Evolutionary conservation across 805 yeast species (phyloP), one percentile per base, ranked within the genome.

Genomic region (Tetrapisispora pingtungensis): DNA sequence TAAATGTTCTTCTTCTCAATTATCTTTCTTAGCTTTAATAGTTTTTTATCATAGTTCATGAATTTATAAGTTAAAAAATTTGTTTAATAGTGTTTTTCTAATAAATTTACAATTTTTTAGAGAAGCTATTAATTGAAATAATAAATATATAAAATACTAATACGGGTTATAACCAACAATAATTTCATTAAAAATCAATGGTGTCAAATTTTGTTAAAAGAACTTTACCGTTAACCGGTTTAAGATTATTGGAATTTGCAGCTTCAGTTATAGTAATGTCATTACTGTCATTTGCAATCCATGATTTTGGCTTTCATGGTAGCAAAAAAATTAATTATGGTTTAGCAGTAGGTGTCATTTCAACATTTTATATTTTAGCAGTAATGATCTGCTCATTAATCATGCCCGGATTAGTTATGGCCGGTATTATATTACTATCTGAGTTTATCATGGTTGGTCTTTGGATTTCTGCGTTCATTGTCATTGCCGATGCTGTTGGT

Each of bases 401-500:
- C 12, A 13, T 37, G 0, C 58, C 61, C 18, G 31, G 46, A 4
- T 34, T 54, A 14, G 49, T 62, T 12, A 42, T 55, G 20, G 54
- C 60, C 8, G 67, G 66, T 33, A 45, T 53, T 1, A 32, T 60
- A 27, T 42, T 63, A 8, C 17, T 58, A 7, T 45, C 53, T 18
- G 71, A 66, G 46, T 32, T 54, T 4, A 24, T 65, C 7, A 24
- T 66, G 33, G 37, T 55, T 13, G 38, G 62, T 26, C 41, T 66
- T 18, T 65, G 68, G 68, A 44, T 67, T n/a, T 49, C 59, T 39
- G 58, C 63, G 1, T 67, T 65, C 40, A 56, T 67, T 40, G 66
- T 66, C 19, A 50, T 56, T 13, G 67, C 68, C 7, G 46, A 61
- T 10, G 49, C 53, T 4, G 57, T 58, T 42, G 62, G 67, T 33